Evolutionary conservation across 2,329 filamentous ascomycete species (phyloP), one percentile per base, ranked within the genome.

Genomic region (Aspergillus ustus): DNA sequence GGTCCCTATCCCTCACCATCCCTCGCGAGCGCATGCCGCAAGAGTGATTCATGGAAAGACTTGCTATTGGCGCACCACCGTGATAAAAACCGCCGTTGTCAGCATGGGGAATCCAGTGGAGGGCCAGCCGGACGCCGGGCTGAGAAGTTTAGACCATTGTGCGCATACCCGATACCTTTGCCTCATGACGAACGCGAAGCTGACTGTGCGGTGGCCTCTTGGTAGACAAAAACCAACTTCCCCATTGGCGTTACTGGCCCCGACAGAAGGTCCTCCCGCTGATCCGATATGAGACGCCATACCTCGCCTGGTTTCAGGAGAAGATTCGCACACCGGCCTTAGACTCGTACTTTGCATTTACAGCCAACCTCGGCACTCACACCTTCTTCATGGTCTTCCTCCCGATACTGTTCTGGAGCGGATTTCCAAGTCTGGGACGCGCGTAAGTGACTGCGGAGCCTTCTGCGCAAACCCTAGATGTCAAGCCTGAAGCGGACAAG

Each of bases 321-420:
- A 87, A 83, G 74, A 78, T 94, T 75, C 91, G 94, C 72, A 90
- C 91, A 20, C 92, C 92, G 0, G 85, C 91, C 8, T 88, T 98
- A 71, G 95, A 99, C 78, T 92, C 92, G 65, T 99, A 97, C 82
- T 99, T 99, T 78, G 94, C 95, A 54, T 92, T 96, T 67, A 96
- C 93, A 0, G 95, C 95, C 66, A 99, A 98, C 77, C 86, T 98
- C 59, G 92, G 95, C 67, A 99, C 95, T 0, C 95, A 99, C 79
- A 99, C 95, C 0, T 98, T 97, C 82, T 99, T 97, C 83, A 98
- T 98, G 93, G 85, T 97, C 68, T 90, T 92, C 61, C 81, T 99
- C 72, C 95, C 95, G 6, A 92, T 98, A 67, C 85, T 97, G 69
- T 98, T 98, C 81, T 99, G 95, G 95, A 97, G 92, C 72, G 94